phyloP scores from a whole-genome alignment of 2,329 filamentous ascomycete genomes.

The Pseudogymnoascus sp. region DNA sequence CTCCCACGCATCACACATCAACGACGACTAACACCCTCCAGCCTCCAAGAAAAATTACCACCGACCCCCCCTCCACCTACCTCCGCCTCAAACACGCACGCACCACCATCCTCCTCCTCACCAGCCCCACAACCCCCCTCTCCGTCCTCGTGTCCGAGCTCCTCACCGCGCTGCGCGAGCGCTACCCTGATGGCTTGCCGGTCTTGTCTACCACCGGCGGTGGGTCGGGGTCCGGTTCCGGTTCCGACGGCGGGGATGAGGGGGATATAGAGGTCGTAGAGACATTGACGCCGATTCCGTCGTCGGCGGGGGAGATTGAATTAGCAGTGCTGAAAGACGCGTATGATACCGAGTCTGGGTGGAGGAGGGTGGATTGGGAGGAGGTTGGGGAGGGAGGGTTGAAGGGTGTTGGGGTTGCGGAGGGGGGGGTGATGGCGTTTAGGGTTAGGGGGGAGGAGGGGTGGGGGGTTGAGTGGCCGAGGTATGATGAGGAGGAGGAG shows the following conservation, averaged over 20 bases:
- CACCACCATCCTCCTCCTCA: constrained; percentile 61
- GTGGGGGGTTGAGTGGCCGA: constrained; percentile 13
- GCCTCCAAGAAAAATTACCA: constrained; percentile 20
- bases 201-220: constrained; percentile 27
- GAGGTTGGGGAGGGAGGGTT: constrained; percentile 26
- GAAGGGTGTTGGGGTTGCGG: constrained; percentile 30
- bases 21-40: constrained; percentile 13
- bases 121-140: constrained; percentile 50
- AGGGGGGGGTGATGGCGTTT: constrained; percentile 34
- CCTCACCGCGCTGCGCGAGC: constrained; percentile 46
- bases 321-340: constrained; percentile 39
- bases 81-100: constrained; percentile 66
- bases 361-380: constrained; percentile 33
- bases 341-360: constrained; percentile 41
- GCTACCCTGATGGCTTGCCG: constrained; percentile 46
- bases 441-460: constrained; percentile 27
- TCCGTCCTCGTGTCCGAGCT: constrained; percentile 49
- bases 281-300: constrained; percentile 31
- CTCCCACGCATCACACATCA: no score
- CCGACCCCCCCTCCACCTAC: constrained; percentile 38
- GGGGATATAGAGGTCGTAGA: constrained; percentile 31
- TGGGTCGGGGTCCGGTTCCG: no score
- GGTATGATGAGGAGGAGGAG: constrained; percentile 34
- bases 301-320: constrained; percentile 32
- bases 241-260: background rate